These are phyloP conservation scores for Cymbidium sinense DNA, from an alignment of 106 monocot species.

Conservation along the genomic window DNA sequence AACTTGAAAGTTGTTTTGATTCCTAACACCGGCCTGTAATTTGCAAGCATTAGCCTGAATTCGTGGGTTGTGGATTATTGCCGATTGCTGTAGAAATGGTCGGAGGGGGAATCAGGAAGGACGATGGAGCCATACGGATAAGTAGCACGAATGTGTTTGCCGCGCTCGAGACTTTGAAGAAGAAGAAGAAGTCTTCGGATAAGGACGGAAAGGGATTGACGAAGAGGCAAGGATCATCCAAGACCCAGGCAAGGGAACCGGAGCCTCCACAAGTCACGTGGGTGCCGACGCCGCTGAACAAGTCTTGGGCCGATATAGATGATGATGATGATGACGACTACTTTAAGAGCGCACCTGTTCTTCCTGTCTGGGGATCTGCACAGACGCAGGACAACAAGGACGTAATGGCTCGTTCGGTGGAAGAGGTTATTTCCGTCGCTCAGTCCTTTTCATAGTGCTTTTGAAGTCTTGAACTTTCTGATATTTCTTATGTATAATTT, in stretches of 20 bases:
- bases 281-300: conserved; percentile 18
- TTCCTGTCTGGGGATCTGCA: conserved; percentile 16
- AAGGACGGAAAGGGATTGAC: conserved; percentile 8
- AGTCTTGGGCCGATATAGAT: conserved; percentile 46
- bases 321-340: conserved; percentile 46
- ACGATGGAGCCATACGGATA: conserved; percentile 11
- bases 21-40: too few relatives aligned
- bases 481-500: not conserved
- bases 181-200: conserved; percentile 43
- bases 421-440: conserved; percentile 13
- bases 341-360: conserved; percentile 23
- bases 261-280: conserved; percentile 19
- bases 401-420: not conserved
- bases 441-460: not conserved
- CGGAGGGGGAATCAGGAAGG: conserved; percentile 23
- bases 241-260: conserved; percentile 20
- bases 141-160: conserved; percentile 44
- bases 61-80: too few relatives aligned
- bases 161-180: conserved; percentile 34
- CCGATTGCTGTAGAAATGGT: conserved; percentile 14
- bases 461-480: too few relatives aligned
- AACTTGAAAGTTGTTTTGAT: too few relatives aligned
- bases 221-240: conserved; percentile 16
- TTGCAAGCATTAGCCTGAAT: too few relatives aligned
- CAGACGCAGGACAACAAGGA: conserved; percentile 17